Percentiles rank a stretch among this genome's conserved stretches.
Evolutionary conservation across 768 basidiomycete species (phyloP).

Genomic region (Boletus pseudo-olivaceus): DNA sequence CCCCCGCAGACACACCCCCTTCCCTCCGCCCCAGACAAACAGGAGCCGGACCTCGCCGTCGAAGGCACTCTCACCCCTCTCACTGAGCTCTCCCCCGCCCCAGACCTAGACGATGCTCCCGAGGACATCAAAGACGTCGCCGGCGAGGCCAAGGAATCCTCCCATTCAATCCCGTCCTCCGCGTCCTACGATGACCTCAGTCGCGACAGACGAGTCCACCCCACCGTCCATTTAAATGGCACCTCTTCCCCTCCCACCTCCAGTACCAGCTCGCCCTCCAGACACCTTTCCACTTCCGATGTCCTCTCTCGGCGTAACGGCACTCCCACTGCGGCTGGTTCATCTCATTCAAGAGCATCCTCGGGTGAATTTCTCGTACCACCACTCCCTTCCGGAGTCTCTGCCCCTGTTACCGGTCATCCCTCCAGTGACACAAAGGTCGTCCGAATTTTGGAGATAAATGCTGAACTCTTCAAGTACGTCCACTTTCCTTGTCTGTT

Average conservation of each 20-base stretch:
- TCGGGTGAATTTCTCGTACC: conserved; percentile 28
- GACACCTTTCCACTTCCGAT: conserved; percentile 21
- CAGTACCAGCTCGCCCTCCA: conserved; percentile 19
- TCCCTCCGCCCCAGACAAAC: conserved; percentile 22
- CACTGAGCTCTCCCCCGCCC: conserved; percentile 70
- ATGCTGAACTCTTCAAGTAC: conserved; percentile 66
- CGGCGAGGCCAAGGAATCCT: conserved; percentile 28
- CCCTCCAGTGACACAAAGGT: conserved; percentile 41
- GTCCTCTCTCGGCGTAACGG: conserved; percentile 21
- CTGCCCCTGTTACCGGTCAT: conserved; percentile 6
- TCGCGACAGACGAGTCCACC: conserved; percentile 19
- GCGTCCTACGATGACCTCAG: conserved; percentile 13
- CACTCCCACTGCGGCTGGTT: conserved; percentile 11
- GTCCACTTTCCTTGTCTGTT: conserved; percentile 15
- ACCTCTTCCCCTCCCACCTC: conserved; percentile 17
- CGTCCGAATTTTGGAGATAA: conserved; percentile 59
- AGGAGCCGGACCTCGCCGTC: conserved; percentile 37
- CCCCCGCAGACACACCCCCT: conserved; percentile 13
- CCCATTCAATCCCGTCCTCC: conserved; percentile 13
- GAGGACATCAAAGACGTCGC: conserved; percentile 34
- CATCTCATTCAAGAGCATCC: conserved; percentile 28
- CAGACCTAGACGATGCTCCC: conserved; percentile 47
- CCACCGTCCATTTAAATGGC: conserved; percentile 22
- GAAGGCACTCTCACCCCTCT: conserved; percentile 61
- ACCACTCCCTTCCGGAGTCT: conserved; percentile 27